Conservation (phyloP, 2,329 filamentous ascomycete genomes). For the Scedosporium boydii region DNA sequence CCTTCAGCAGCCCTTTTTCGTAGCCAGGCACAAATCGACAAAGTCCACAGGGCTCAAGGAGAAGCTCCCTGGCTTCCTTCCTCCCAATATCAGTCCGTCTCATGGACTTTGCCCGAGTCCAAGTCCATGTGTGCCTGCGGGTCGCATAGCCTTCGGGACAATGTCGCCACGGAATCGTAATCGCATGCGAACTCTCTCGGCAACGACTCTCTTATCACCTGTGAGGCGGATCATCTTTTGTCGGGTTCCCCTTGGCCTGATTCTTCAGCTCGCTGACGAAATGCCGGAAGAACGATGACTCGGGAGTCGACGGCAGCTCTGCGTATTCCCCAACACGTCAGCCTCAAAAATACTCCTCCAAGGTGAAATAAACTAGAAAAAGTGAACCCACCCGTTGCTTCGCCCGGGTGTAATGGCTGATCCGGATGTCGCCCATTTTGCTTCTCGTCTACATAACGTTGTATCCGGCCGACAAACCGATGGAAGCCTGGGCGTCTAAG, state of each 20-base stretch:
- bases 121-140: too few species aligned
- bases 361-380: neutral
- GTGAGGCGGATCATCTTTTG: neutral
- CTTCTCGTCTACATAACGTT: conserved; percentile 37
- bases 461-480: conserved; percentile 41
- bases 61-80: too few species aligned
- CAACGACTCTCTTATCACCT: too few species aligned
- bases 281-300: conserved; percentile 33
- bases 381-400: conserved; percentile 35
- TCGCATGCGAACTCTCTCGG: too few species aligned
- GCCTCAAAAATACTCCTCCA: conserved; percentile 11
- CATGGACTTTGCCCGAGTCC: too few species aligned
- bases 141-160: too few species aligned
- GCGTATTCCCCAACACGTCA: conserved; percentile 16
- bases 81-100: too few species aligned
- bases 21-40: too few species aligned
- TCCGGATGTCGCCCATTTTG: conserved; percentile 39
- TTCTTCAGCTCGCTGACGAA: conserved; percentile 43
- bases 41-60: too few species aligned
- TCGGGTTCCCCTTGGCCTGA: conserved; percentile 34
- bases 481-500: conserved; percentile 43
- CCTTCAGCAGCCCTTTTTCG: too few species aligned
- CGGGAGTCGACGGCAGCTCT: conserved; percentile 13
- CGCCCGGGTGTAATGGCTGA: conserved; percentile 40
- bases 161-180: too few species aligned